Percentiles rank a stretch among this genome's conserved stretches.
Evolutionary conservation across 2,329 filamentous ascomycete species (phyloP).

Genomic region (Fusarium camptoceras): DNA sequence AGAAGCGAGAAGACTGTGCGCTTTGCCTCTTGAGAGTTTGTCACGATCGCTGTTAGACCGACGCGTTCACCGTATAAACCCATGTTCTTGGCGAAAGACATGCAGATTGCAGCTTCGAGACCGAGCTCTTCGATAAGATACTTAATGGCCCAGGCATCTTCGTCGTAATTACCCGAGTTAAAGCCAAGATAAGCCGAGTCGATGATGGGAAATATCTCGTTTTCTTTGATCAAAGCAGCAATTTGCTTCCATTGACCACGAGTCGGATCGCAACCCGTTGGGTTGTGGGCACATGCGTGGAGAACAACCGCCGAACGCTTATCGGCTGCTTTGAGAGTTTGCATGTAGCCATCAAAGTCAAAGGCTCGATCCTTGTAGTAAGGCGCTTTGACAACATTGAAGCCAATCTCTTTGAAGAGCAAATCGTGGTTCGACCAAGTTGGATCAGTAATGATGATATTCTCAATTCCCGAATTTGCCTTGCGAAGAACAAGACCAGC

Average conservation of each 20-base stretch:
- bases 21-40: conserved; percentile 27
- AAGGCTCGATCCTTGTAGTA: conserved; percentile 53
- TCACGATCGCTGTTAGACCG: conserved; percentile 48
- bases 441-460: conserved; percentile 54
- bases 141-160: conserved; percentile 41
- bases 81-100: conserved; percentile 73
- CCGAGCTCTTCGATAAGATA: conserved; percentile 48
- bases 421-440: conserved; percentile 58
- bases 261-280: conserved; percentile 55
- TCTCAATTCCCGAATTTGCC: conserved; percentile 41
- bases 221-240: conserved; percentile 18
- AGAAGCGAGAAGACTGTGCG: conserved; percentile 47
- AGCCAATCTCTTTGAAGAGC: conserved; percentile 51
- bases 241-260: conserved; percentile 44
- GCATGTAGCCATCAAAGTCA: conserved; percentile 50
- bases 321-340: conserved; percentile 45
- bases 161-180: conserved; percentile 41
- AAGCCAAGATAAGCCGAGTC: conserved; percentile 43
- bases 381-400: conserved; percentile 48
- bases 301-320: conserved; percentile 48
- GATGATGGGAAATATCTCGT: conserved; percentile 36
- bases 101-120: conserved; percentile 65
- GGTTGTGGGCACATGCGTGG: conserved; percentile 59
- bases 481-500: conserved; percentile 50
- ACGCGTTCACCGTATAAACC: conserved; percentile 56